Base-by-base conservation (phyloP, 805 yeast species). In the Starmerella stellata region DNA sequence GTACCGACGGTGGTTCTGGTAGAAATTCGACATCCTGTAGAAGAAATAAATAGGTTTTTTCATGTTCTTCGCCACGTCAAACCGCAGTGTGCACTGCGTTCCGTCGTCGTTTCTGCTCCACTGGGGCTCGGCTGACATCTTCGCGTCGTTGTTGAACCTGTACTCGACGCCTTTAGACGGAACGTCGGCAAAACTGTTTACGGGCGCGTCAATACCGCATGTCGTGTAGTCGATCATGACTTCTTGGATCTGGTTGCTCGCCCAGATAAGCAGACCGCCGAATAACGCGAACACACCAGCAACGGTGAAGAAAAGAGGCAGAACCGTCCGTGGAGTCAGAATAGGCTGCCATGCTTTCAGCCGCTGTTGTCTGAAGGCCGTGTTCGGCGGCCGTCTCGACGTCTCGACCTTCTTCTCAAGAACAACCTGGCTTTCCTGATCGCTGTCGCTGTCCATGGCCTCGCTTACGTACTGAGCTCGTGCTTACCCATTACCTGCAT, bases 1-100 rank as follows among this genome's bases (percentile, higher is more conserved):
- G 54, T 82, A 90, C 45, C 90, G 80, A 44, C 98, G 72, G 61
- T 90, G 98, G 57, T 90, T 90, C 57, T 90, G 96, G 57, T 68
- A 83, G 58, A 87, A 90, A 55, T 82, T 82, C 27, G 95, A 83
- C 51, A 90, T 63, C 48, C 75, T 74, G 61, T 90, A 90, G 60
- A 81, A 90, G 45, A 82, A 53, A 55, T 66, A 83, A 7, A 83
- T 54, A 3, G 93, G 81, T 2, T 75, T 70, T 31, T 72, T 65
- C 55, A 90, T 65, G 39, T 74, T 74, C 33, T 64, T 63, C 13
- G 94, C 92, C 21, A 82, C 56, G 30, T 70, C 69, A 60, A 90
- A 87, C 51, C 73, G 70, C 29, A 90, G 50, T 21, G 66, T 61
- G 58, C 98, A 87, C 38, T 57, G 65, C 16, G 65, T 62, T 37